phyloP scores from a whole-genome alignment of 805 yeast genomes.

The Metschnikowia chrysomelidarum region DNA sequence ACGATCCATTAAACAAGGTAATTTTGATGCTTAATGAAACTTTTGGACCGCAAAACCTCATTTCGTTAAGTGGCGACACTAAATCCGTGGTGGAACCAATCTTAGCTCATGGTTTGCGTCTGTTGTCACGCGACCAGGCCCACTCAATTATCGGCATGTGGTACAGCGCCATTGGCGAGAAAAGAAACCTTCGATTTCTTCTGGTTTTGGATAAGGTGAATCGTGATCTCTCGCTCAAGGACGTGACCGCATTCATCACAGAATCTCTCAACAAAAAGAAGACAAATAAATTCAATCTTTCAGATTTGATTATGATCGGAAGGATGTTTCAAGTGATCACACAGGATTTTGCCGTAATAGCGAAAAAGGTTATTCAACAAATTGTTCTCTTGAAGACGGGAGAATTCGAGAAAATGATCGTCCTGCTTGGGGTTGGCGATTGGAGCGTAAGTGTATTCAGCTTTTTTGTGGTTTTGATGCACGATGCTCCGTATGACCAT shows the following conservation, averaged over 20 bases:
- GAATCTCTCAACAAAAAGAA: slow-evolving; percentile 22
- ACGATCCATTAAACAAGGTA: slow-evolving; percentile 23
- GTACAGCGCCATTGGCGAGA: slow-evolving; percentile 19
- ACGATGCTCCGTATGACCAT: slow-evolving; percentile 33
- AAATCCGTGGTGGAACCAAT: slow-evolving; percentile 14
- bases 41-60: slow-evolving; percentile 27
- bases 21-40: slow-evolving; percentile 32
- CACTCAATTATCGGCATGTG: slow-evolving; percentile 18
- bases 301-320: slow-evolving; percentile 23
- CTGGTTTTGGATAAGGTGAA: slow-evolving; percentile 17
- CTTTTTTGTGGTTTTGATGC: slow-evolving; percentile 32
- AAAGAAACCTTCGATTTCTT: slow-evolving; percentile 20
- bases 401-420: slow-evolving; percentile 24
- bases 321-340: slow-evolving; percentile 20
- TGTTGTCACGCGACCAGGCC: slow-evolving; percentile 12
- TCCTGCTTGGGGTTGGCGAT: slow-evolving; percentile 19
- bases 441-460: slow-evolving; percentile 35
- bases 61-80: slow-evolving; percentile 11
- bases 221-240: slow-evolving; percentile 6
- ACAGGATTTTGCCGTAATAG: slow-evolving; percentile 25
- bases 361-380: slow-evolving; percentile 35
- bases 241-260: slow-evolving; percentile 17
- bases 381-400: slow-evolving; percentile 28
- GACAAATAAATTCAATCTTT: slow-evolving; percentile 14
- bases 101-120: slow-evolving; percentile 4